Percentiles rank a stretch among this genome's conserved stretches.
Evolutionary conservation across 371 early-diverging fungal genomes (phyloP).

Genomic region (Mucor circinelloides): DNA sequence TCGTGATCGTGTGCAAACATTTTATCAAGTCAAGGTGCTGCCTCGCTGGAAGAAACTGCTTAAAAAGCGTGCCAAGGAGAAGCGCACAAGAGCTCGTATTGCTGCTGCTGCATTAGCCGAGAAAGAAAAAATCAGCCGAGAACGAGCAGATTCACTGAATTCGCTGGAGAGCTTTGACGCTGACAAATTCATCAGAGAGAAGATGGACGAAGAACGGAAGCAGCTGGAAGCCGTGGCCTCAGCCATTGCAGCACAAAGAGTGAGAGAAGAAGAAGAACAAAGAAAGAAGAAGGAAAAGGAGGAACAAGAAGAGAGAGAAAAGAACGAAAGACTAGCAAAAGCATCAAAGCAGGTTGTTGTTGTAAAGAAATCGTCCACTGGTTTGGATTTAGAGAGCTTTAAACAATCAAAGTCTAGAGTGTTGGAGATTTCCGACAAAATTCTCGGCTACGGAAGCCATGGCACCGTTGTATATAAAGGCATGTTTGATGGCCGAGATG

Average conservation of each 20-base stretch:
- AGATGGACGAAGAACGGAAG: background rate
- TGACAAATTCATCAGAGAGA: background rate
- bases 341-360: conserved; percentile 1
- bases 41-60: conserved; percentile 25
- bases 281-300: background rate
- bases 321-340: background rate
- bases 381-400: conserved; percentile 36
- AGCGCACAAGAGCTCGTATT: conserved; percentile 21
- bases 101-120: conserved; percentile 19
- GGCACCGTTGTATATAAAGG: conserved; percentile 97
- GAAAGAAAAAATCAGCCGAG: conserved; percentile 17
- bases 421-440: conserved; percentile 41
- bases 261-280: background rate
- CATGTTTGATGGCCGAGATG: conserved; percentile 84
- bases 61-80: conserved; percentile 23
- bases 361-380: conserved; percentile 18
- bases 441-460: conserved; percentile 91
- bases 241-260: background rate
- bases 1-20: conserved; percentile 21
- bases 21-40: conserved; percentile 23
- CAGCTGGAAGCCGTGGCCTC: background rate
- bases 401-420: conserved; percentile 33
- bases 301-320: background rate
- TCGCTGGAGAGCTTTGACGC: conserved; percentile 10
- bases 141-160: conserved; percentile 4